phyloP scores from a whole-genome alignment of 2,329 filamentous ascomycete species.

The Parastagonospora avenae region DNA sequence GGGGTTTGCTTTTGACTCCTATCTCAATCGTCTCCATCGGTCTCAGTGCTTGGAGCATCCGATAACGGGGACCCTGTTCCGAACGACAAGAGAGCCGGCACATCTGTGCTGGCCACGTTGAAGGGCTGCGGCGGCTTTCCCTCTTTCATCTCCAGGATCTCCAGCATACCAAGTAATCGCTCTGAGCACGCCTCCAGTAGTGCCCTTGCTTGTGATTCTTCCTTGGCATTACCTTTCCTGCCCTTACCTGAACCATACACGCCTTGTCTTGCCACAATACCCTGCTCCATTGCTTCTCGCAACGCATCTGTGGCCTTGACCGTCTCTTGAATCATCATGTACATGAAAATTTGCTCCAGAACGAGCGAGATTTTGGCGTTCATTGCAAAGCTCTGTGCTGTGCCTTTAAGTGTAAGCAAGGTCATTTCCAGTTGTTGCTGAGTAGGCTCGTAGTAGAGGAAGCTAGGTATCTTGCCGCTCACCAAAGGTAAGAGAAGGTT shows the following conservation, averaged over 20 bases:
- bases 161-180: slow-evolving; percentile 42
- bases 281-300: slow-evolving; percentile 55
- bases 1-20: too few relatives aligned
- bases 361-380: slow-evolving; percentile 45
- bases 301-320: slow-evolving; percentile 39
- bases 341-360: slow-evolving; percentile 40
- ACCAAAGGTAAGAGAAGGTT: slow-evolving; percentile 39
- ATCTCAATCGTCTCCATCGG: slow-evolving; percentile 10
- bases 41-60: slow-evolving; percentile 28
- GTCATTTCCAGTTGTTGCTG: slow-evolving; percentile 37
- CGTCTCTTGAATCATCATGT: slow-evolving; percentile 32
- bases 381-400: slow-evolving; percentile 31
- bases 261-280: slow-evolving; percentile 57
- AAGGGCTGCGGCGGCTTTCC: slow-evolving; percentile 14
- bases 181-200: slow-evolving; percentile 42
- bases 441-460: slow-evolving; percentile 25
- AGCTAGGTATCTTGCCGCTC: slow-evolving; percentile 30
- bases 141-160: slow-evolving; percentile 34
- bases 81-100: slow-evolving; percentile 20
- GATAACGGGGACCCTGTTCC: slow-evolving; percentile 29
- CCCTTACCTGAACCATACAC: slow-evolving; percentile 53
- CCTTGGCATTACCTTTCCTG: slow-evolving; percentile 45
- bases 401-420: slow-evolving; percentile 31
- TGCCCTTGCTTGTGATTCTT: slow-evolving; percentile 44
- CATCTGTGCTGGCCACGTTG: slow-evolving; percentile 2